phyloP scores from a whole-genome alignment of 768 basidiomycete species.

The Pleurotus platypus region DNA sequence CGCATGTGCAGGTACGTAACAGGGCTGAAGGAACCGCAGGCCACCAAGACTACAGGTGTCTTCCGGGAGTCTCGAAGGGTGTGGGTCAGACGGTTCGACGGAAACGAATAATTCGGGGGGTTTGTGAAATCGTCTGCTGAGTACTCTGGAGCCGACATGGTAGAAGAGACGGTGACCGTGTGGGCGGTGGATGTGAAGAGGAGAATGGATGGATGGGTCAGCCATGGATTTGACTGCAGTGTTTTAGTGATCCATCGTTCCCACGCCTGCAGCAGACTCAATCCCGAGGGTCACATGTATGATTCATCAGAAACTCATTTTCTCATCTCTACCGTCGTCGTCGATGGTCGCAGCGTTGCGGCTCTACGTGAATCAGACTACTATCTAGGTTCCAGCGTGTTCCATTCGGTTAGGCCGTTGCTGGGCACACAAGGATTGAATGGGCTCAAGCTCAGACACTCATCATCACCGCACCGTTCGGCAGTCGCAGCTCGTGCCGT shows the following conservation, averaged over 20 bases:
- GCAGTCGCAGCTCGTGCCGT: too few species aligned
- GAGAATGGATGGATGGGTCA: conserved; percentile 2
- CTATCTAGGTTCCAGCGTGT: too few species aligned
- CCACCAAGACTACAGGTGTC: conserved; percentile 91
- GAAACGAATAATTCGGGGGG: conserved; percentile 66
- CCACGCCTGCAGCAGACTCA: background rate
- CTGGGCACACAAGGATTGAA: too few species aligned
- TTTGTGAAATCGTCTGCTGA: conserved; percentile 50
- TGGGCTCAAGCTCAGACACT: too few species aligned
- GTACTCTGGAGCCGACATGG: conserved; percentile 7
- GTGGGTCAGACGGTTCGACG: conserved; percentile 57
- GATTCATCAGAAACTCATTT: background rate
- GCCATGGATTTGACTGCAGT: conserved; percentile 6
- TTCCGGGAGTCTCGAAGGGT: conserved; percentile 59
- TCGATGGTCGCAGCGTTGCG: too few species aligned
- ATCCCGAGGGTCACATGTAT: conserved; percentile 5
- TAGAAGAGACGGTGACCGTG: background rate
- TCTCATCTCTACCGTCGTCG: too few species aligned
- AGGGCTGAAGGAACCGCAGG: conserved; percentile 97
- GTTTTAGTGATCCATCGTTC: conserved; percentile 1
- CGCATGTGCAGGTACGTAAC: conserved; percentile 97
- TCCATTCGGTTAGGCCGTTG: too few species aligned
- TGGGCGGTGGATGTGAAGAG: background rate
- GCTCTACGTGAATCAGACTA: too few species aligned
- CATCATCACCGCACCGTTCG: too few species aligned